Evolutionary conservation across 805 yeast species (phyloP).

Genomic region (Lachancea quebecensis): DNA sequence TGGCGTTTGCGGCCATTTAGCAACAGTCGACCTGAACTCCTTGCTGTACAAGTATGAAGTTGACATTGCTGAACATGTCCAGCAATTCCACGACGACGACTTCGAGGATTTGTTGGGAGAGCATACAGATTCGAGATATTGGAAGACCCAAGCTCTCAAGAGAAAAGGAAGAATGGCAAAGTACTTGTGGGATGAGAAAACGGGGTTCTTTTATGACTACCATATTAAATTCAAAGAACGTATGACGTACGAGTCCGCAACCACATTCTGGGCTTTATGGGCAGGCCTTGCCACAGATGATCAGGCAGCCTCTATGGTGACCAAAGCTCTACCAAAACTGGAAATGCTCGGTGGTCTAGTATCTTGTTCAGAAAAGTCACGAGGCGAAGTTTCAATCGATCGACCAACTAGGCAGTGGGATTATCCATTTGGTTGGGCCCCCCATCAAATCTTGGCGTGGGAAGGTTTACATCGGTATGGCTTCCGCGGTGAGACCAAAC

Average conservation of each 20-base stretch:
- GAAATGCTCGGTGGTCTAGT: conserved; percentile 88
- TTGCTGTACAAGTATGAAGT: conserved; percentile 82
- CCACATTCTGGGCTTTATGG: conserved; percentile 92
- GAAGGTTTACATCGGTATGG: conserved; percentile 73
- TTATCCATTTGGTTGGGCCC: conserved; percentile 98
- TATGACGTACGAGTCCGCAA: conserved; percentile 73
- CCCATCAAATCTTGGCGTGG: conserved; percentile 95
- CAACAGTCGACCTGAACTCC: conserved; percentile 84
- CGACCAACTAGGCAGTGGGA: conserved; percentile 97
- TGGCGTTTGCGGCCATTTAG: conserved; percentile 81
- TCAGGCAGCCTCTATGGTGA: conserved; percentile 61
- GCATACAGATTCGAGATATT: conserved; percentile 43
- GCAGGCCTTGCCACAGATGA: conserved; percentile 57
- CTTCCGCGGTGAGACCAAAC: conserved; percentile 50
- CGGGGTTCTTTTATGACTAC: conserved; percentile 78
- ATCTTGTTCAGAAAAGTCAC: conserved; percentile 67
- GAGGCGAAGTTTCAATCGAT: conserved; percentile 62
- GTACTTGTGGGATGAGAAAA: conserved; percentile 77
- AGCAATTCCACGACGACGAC: conserved; percentile 46
- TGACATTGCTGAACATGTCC: conserved; percentile 67
- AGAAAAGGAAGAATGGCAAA: conserved; percentile 54
- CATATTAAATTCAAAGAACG: conserved; percentile 51
- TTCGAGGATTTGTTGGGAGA: conserved; percentile 37
- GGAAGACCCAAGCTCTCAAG: conserved; percentile 51
- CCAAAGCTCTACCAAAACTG: conserved; percentile 53